Base-by-base conservation (phyloP, 495 filamentous ascomycete species). In the Penicillium pulvis region DNA sequence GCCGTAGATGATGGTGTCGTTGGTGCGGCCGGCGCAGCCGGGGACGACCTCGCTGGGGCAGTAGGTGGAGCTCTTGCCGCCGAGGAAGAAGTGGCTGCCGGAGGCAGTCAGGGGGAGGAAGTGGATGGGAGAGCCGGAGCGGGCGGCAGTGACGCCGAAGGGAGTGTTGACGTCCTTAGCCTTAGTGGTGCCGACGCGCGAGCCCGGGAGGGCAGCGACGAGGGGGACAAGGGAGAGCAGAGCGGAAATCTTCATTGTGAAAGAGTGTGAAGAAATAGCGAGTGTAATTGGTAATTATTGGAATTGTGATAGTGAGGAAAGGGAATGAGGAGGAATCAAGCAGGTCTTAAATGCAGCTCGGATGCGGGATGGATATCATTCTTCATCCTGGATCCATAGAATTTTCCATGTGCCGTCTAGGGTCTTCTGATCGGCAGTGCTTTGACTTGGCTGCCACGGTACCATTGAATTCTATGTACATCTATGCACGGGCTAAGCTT, bases 121-220 rank as follows among this genome's bases (percentile, higher is more conserved):
- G 55, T 76, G 71, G 52, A 75, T 66, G 26, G 68, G 68, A 19
- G 66, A 73, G 57, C 64, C 71, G 48, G 70, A 76, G 50, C 62
- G 72, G 47, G 65, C 65, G 45, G 73, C 65, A n/a, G 66, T 67
- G 39, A 72, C 63, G 36, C 60, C 35, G 56, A 74, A 72, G 30
- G 60, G 19, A 47, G 42, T 53, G 35, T 63, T 56, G 42, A 57
- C 58, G 46, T 51, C 43, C 51, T 66, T 53, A 30, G 55, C 10
- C 51, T 63, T 39, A 41, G 31, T 45, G 41, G 49, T 33, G 24
- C 36, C 8, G 6, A 19, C 20, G 35, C 55, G 58, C 28, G 57
- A 56, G 53, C 59, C 56, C 11, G 67, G 59, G 23, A 68, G 35
- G 57, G 67, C 67, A 23, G 67, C 62, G 26, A 59, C 65, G 53